Conservation (phyloP, 495 filamentous ascomycete genomes). For the Neurospora sp. region DNA sequence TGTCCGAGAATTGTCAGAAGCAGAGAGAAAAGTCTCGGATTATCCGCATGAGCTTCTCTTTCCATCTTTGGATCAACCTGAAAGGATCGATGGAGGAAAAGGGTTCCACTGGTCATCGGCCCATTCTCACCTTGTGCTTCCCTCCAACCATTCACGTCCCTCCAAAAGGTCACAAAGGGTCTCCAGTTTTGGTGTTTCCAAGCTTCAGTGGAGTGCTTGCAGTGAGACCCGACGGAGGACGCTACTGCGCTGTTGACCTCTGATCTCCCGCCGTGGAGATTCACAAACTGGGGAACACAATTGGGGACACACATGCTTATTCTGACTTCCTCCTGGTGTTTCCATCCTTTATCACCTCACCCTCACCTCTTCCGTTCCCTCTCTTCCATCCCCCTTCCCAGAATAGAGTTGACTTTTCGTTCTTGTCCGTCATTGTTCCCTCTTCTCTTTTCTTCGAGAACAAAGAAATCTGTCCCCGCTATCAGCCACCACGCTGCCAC, state of each 20-base stretch:
- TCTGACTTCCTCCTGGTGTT: not conserved
- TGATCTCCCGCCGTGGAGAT: not conserved
- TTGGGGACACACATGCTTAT: not conserved
- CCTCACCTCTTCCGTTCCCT: no score
- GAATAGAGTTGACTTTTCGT: no score
- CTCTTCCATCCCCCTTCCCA: no score
- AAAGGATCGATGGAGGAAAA: not conserved
- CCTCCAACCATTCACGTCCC: not conserved
- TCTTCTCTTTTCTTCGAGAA: not conserved
- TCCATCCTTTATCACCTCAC: no score
- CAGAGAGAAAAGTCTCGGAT: not conserved
- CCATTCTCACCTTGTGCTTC: not conserved
- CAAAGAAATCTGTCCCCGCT: not conserved
- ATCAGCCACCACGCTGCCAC: not conserved
- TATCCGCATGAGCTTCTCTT: not conserved
- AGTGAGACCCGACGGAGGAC: not conserved
- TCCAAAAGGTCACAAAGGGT: not conserved
- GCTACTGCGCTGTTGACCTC: not conserved
- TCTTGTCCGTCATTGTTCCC: not conserved
- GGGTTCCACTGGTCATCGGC: not conserved
- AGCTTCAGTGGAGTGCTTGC: not conserved
- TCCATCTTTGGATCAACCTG: not conserved
- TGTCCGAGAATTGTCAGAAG: not conserved
- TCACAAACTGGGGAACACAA: not conserved
- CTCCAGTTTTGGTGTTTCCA: not conserved